Conservation (phyloP, 1,139 yeast genomes). For the Hemisphaericaspora xylofermentans region DNA sequence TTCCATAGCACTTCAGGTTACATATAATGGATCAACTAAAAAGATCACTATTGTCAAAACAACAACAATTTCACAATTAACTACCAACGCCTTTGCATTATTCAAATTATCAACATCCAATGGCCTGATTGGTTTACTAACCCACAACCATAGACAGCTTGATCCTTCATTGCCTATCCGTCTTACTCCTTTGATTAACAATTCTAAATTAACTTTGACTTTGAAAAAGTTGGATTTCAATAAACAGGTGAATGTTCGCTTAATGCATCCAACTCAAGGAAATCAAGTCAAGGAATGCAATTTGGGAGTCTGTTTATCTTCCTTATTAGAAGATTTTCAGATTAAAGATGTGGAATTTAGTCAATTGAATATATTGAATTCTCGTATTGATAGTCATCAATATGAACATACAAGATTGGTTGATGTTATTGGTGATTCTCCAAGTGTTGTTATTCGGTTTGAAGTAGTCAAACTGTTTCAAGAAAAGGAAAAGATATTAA, state of each 20-base stretch:
- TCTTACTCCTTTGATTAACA: conserved; percentile 33
- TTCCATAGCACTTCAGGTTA: conserved; percentile 24
- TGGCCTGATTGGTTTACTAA: conserved; percentile 25
- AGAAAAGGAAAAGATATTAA: conserved; percentile 7
- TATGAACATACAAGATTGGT: conserved; percentile 14
- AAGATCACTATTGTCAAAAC: conserved; percentile 24
- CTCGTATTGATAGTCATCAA: conserved; percentile 10
- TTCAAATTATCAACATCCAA: conserved; percentile 9
- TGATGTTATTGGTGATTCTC: conserved; percentile 17
- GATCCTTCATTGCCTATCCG: conserved; percentile 36
- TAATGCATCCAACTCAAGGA: conserved; percentile 16
- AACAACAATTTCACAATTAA: conserved; percentile 31
- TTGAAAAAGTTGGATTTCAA: conserved; percentile 13
- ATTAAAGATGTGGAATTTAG: conserved; percentile 4
- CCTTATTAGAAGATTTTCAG: conserved; percentile 16
- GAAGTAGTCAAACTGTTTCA: conserved; percentile 14
- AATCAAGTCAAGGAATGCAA: conserved; percentile 11
- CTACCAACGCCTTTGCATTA: conserved; percentile 17
- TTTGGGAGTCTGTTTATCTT: conserved; percentile 11
- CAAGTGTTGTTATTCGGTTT: conserved; percentile 23
- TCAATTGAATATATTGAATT: conserved; percentile 13
- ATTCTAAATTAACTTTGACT: conserved; percentile 28
- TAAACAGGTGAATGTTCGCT: conserved; percentile 25
- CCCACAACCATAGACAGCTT: conserved; percentile 29
- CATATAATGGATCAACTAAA: conserved; percentile 22